Evolutionary conservation across 768 basidiomycete genomes (phyloP), one percentile per base, ranked within the genome.

Genomic region (Boletus vinaceobasis): DNA sequence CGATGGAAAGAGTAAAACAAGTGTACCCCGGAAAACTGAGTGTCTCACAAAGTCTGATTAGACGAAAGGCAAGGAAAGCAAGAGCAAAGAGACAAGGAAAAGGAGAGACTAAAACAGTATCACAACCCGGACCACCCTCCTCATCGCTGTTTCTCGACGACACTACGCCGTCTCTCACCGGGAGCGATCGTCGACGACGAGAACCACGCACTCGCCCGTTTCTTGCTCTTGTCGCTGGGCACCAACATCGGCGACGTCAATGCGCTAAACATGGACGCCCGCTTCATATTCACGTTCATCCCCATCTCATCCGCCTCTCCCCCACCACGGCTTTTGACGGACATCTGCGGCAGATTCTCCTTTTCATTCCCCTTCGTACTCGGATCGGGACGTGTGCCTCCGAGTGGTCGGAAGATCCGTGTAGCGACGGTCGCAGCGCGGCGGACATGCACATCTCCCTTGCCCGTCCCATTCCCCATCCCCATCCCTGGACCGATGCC

Each of bases 401-500:
- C 37, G 1, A 50, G 48, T 4, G 65, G 65, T 0, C 62, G 56
- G 37, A 65, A 65, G 26, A 65, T 4, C 36, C 64, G 56, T 3
- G 65, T 43, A 9, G 64, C 59, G 26, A 49, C 59, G 5, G 43
- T 66, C 29, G 56, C 43, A 13, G 59, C 64, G 9, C 62, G 65
- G 33, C 8, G 39, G 3, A 59, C 43, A 11, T 40, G 46, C 7
- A n/a, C 37, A 6, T 40, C 42, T 3, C 33, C 51, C 33, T 59
- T 55, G 40, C 36, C 29, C 13, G 1, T 19, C 15, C 29, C 19
- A 3, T 37, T 19, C 32, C 6, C 32, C 6, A 8, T 15, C 6
- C 33, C 29, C 27, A 15, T 19, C 7, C 26, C 36, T 7, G 26
- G 3, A 33, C 23, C 31, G 7, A n/a, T 5, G 3, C 49, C 42